phyloP scores from a whole-genome alignment of 306 rosid genomes.

The Prosopis cineraria region DNA sequence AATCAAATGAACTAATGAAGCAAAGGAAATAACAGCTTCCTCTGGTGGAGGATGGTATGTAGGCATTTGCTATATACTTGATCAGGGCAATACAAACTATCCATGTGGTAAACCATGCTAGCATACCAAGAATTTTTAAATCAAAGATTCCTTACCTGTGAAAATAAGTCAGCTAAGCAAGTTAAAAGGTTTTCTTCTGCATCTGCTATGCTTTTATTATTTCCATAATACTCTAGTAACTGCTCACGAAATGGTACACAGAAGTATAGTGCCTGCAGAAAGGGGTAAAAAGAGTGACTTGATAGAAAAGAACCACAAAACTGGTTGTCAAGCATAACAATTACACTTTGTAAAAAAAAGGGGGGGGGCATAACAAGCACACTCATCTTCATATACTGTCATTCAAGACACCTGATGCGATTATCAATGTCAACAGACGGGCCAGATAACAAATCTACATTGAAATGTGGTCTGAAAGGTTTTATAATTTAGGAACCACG shows the following conservation, averaged over 20 bases:
- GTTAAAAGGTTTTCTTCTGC: constrained; percentile 96
- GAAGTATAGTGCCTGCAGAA: constrained; percentile 89
- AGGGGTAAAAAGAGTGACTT: constrained; percentile 25
- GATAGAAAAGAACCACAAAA: constrained; percentile 20
- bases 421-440: neutral
- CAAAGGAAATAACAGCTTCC: neutral
- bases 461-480: neutral
- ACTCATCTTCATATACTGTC: constrained; percentile 3
- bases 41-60: neutral
- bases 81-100: constrained; percentile 22
- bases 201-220: constrained; percentile 67
- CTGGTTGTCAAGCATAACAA: constrained; percentile 12
- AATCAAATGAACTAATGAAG: neutral
- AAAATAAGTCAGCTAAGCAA: constrained; percentile 94
- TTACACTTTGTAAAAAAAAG: no score
- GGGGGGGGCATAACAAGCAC: constrained; percentile 19
- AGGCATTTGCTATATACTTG: neutral
- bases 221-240: constrained; percentile 82
- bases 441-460: neutral
- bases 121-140: constrained; percentile 12
- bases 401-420: constrained; percentile 11
- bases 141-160: constrained; percentile 66
- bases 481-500: neutral
- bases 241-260: constrained; percentile 99
- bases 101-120: constrained; percentile 5